Base-by-base conservation (phyloP, 2,329 filamentous ascomycete genomes). In the Exophiala alcalophila region DNA sequence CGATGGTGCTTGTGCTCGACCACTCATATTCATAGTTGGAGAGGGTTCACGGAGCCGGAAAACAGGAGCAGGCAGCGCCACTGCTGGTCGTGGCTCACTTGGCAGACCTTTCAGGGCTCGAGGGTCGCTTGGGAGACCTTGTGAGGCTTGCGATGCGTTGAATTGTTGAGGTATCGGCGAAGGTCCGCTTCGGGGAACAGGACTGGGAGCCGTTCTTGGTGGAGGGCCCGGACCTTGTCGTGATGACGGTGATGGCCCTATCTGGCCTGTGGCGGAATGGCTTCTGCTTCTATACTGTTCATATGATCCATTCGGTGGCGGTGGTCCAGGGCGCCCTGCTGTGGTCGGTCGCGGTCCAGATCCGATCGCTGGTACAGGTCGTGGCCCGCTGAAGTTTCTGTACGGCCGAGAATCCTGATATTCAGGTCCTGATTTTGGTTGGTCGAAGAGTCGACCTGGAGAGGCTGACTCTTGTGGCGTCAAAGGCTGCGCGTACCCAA, bases 41-140 rank as follows among this genome's bases (percentile, higher is more conserved):
- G 53, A 54, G 14, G 51, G 51, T 19, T 49, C 53, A 14, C 53
- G 50, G 10, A 52, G 29, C 14, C 47, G 49, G 32, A 49, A 44
- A 9, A 39, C 38, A 9, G 44, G 14, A 3, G 41, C 10, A 21
- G 41, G 9, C 16, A 36, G 31, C 7, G 27, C 25, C 20, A 30
- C 30, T 15, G 19, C 33, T 9, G 35, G 25, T 15, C 34, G 34
- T 5, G n/a, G n/a, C n/a, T n/a, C n/a, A n/a, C n/a, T n/a, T n/a
- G n/a, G n/a, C n/a, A n/a, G n/a, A n/a, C n/a, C n/a, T n/a, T n/a
- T n/a, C n/a, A n/a, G n/a, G n/a, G n/a, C n/a, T n/a, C n/a, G n/a
- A n/a, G 38, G 19, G 14, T 28, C 21, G 5, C 27, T 21, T 15
- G 41, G 32, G 12, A 34, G n/a, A 10, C 23, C 31, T 27, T 40